Base-by-base conservation (phyloP, 1,284 basidiomycete genomes). In the Irpex lacteus region DNA sequence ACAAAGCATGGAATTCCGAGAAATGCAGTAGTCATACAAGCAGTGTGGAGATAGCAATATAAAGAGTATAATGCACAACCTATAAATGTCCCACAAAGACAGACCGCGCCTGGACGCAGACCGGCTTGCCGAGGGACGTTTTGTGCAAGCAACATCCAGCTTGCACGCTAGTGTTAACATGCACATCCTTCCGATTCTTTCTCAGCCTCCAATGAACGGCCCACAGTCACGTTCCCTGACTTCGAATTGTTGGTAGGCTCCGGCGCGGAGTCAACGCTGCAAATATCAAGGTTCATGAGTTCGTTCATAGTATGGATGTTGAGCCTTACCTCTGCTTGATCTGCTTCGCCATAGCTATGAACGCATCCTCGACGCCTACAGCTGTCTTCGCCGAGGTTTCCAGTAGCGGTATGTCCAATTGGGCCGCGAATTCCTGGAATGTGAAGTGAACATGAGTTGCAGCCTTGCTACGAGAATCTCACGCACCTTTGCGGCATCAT, bases 321-420 rank as follows among this genome's bases (percentile, higher is more conserved):
- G 32, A 6, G 13, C 72, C 85, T 60, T 71, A 90, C 91, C 93
- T 89, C 78, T 98, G 96, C 79, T 98, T 96, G 80, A 98, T 98
- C 80, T 97, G 94, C 81, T 97, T 98, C 15, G 97, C 96, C 89
- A 99, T 95, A 66, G 95, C 95, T 82, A 98, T 87, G 87, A 99
- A 99, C 21, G 98, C 97, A 75, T 99, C 96, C 77, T 99, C 98
- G 67, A 99, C 98, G 74, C 98, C 98, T 65, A 94, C 94, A 60
- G 96, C 94, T 72, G 94, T 95, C 91, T 99, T 99, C 53, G 98
- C 98, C 4, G 96, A 98, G 11, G 97, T 99, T 83, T 99, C 98
- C 73, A 99, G 85, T 90, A 98, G 98, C 34, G 94, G 92, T 70
- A 99, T 95, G 70, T 85, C 85, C 60, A 99, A 83, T 75, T 97